Base-by-base conservation (phyloP, 257 asterid genomes). In the Solanum etuberosum region DNA sequence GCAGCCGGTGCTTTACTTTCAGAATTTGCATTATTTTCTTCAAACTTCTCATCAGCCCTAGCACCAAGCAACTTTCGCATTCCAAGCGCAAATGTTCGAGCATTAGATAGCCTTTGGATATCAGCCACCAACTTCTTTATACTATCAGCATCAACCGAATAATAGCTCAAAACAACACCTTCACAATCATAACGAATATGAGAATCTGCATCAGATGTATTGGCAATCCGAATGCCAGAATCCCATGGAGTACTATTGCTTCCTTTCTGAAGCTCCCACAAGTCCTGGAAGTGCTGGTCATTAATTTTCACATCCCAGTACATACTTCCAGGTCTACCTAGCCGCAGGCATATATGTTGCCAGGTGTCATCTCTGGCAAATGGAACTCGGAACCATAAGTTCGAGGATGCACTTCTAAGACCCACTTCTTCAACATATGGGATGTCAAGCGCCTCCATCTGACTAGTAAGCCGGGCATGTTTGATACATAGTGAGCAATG, bases 191-290 rank as follows among this genome's bases (percentile, higher is more conserved):
- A 95, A 86, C 92, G 98, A 88, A 97, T 94, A 91, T 97, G 99
- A 84, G 99, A 94, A 90, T 97, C 99, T 90, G 90, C 96, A 92
- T 95, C 98, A 93, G 99, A 94, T 73, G 97, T 93, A 93, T 94
- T 97, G 86, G 99, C 99, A 91, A 97, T 95, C 77, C 99, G 94
- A 89, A 97, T 95, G 81, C 98, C 98, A 86, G 95, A 91, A 91
- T 96, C 99, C 99, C 99, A 97, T 89, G 98, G 90, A 84, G 98
- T 93, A 86, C 88, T 88, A 91, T 86, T 92, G 90, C 94, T 90
- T 61, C 99, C 99, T 89, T 93, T 95, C 89, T 94, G 98, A 92
- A 97, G 99, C 93, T 97, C 98, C 98, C 99, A 96, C 93, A 96
- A 89, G 90, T 96, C 98, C 85, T 90, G 91, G 83, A 93, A 97